Evolutionary conservation across 129 eudicot genomes (phyloP), one percentile per base, ranked within the genome.

Genomic region (Lactuca sativa): DNA sequence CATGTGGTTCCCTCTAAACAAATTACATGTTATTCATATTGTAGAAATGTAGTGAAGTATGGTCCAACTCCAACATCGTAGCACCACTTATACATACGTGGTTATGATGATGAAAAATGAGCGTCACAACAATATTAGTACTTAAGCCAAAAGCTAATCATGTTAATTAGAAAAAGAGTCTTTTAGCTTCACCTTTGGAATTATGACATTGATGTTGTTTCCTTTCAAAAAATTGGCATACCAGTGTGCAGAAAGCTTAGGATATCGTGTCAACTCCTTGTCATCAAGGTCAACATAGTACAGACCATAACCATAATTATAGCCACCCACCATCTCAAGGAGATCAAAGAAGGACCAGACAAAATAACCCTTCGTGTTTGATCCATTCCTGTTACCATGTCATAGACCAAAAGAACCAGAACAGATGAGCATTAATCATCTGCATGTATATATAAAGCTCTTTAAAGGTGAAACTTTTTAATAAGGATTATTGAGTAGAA

Each of bases 231-330:
- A 85, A 31, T 18, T 66, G n/a, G 80, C 16, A 56, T 81, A 85
- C 90, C 86, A 85, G 7, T 72, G 70, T 9, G 90, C 84, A 31
- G 86, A 84, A 14, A 74, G 86, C 78, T 81, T 84, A 12, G 86
- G 89, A 64, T 74, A 81, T 67, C 89, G 76, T 41, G 37, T 78
- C 71, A 81, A 68, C 25, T 81, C 81, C 37, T 78, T 66, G 71
- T 84, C 82, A 51, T 70, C 65, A 25, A 78, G 73, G 68, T 81
- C 86, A 14, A 78, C 86, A 3, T 84, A 84, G 78, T 81, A 81
- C 64, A 84, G 17, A 17, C 89, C 89, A 44, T 66, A 84, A 4
- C 73, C 70, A 38, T 51, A 16, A 4, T 40, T 53, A 30, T 74
- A 81, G 18, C 83, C 86, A 13, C 1, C 67, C 61, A 80, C 0